These are phyloP conservation scores for Cynanchum wilfordii DNA, from an alignment of 257 asterid species.

Conservation along the genomic window DNA sequence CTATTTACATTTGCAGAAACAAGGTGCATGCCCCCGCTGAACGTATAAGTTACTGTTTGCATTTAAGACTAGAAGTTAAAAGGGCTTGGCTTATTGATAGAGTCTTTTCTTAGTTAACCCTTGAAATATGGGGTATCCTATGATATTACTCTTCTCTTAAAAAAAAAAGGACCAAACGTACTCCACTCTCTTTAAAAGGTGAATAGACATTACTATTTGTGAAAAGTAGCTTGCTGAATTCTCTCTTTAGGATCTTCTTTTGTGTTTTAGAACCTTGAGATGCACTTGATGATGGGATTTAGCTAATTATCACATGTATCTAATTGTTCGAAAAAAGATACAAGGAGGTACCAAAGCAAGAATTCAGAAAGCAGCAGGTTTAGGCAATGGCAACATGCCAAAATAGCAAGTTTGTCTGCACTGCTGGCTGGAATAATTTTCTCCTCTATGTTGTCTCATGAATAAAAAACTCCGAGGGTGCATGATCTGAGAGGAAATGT, in stretches of 20 bases:
- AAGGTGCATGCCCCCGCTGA: background rate
- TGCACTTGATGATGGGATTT: background rate
- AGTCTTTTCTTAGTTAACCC: background rate
- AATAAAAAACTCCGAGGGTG: background rate
- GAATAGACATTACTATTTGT: background rate
- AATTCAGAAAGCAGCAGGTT: background rate
- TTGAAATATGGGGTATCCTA: background rate
- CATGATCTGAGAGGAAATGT: conserved; percentile 8
- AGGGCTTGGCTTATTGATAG: too few relatives aligned
- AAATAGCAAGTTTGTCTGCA: background rate
- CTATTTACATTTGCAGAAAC: background rate
- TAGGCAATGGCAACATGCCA: conserved; percentile 9
- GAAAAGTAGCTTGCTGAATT: background rate
- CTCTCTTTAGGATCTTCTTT: background rate
- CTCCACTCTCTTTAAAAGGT: background rate
- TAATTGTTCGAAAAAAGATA: background rate
- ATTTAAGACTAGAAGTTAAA: background rate
- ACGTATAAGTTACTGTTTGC: background rate
- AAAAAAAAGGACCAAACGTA: background rate
- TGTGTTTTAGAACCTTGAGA: background rate
- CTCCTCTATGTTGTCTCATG: conserved; percentile 6
- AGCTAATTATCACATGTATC: background rate
- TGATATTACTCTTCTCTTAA: background rate
- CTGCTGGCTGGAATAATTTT: conserved; percentile 1
- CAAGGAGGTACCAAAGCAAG: background rate